phyloP scores from a whole-genome alignment of 306 rosid species.

The Pueraria montana region DNA sequence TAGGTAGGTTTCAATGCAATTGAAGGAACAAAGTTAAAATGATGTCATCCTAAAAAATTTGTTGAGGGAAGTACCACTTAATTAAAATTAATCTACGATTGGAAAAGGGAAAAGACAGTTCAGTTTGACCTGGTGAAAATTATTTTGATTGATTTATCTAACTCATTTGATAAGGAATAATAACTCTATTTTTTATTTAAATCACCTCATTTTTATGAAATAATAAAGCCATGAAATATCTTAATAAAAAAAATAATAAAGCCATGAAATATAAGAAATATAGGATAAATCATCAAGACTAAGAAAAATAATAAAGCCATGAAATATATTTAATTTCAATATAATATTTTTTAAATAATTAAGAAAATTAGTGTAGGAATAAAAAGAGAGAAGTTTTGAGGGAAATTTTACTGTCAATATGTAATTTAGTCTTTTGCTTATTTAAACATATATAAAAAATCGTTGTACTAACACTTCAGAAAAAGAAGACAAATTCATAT shows the following conservation, averaged over 20 bases:
- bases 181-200: not conserved
- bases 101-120: not conserved
- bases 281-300: too few species aligned
- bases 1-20: conserved; percentile 17
- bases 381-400: too few species aligned
- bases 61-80: not conserved
- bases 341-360: too few species aligned
- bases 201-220: conserved; percentile 19
- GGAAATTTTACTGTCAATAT: too few species aligned
- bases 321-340: too few species aligned
- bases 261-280: too few species aligned
- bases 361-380: too few species aligned
- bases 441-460: not conserved
- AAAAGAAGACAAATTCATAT: not conserved
- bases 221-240: too few species aligned
- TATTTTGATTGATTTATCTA: not conserved
- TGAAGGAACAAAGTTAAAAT: conserved; percentile 1
- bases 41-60: conserved; percentile 4
- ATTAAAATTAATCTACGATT: not conserved
- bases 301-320: not conserved
- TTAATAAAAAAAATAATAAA: too few species aligned
- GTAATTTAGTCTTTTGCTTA: too few species aligned
- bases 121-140: not conserved
- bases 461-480: not conserved
- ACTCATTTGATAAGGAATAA: not conserved